Percentiles rank a stretch among this genome's conserved stretches.
Evolutionary conservation across 371 early-diverging fungal species (phyloP).

Genomic region (Cokeromyces recurvatus): DNA sequence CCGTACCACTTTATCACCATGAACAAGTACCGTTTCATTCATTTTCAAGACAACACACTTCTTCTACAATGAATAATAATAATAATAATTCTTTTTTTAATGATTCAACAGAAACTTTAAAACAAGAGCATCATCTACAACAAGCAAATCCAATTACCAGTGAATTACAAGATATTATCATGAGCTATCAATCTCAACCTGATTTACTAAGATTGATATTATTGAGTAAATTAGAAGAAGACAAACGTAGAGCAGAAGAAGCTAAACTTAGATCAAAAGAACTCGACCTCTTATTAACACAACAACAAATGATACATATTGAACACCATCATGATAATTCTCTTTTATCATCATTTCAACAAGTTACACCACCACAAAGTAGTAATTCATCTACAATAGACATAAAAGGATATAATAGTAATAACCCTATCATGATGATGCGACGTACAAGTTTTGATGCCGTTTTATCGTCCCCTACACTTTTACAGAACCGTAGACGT

Average conservation of each 20-base stretch:
- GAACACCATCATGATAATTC: background rate
- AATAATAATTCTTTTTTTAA: no score
- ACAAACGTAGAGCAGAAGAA: constrained; percentile 52
- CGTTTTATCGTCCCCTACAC: constrained; percentile 16
- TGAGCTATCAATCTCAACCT: constrained; percentile 57
- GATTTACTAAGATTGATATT: constrained; percentile 59
- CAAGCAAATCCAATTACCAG: constrained; percentile 11
- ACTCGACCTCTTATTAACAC: constrained; percentile 35
- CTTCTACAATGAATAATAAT: constrained; percentile 2
- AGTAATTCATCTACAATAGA: constrained; percentile 17
- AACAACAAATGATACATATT: constrained; percentile 16
- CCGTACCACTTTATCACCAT: constrained; percentile 37
- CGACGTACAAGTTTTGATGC: constrained; percentile 36
- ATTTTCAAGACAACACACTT: background rate
- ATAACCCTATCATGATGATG: no score
- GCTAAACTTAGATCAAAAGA: constrained; percentile 44
- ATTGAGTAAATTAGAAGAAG: constrained; percentile 60
- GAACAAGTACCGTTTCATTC: constrained; percentile 32
- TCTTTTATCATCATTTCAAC: background rate
- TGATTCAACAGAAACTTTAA: no score
- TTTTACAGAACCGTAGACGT: constrained; percentile 18
- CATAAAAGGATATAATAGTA: constrained; percentile 8
- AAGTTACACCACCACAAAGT: constrained; percentile 20
- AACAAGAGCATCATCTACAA: constrained; percentile 13
- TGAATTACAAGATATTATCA: constrained; percentile 54